phyloP scores from a whole-genome alignment of 75 land plant genomes.

The Picea sitchensis region DNA sequence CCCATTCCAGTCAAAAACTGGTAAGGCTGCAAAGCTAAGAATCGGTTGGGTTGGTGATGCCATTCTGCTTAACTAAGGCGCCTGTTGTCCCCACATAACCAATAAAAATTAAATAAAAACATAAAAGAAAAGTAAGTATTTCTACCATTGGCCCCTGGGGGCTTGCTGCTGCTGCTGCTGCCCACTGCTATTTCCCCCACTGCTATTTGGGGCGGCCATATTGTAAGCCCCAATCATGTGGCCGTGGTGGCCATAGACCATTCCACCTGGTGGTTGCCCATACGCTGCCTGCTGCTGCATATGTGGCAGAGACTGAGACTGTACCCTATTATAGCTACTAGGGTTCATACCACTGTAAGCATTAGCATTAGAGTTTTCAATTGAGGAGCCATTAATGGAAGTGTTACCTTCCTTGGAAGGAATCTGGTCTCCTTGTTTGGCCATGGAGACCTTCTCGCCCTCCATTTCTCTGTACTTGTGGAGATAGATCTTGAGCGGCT shows the following conservation, averaged over 20 bases:
- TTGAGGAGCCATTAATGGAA: neutral
- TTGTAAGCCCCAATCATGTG: conserved; percentile 4
- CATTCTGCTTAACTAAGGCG: too few species aligned
- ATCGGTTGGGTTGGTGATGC: too few species aligned
- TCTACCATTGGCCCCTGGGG: conserved; percentile 9
- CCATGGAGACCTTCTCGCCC: conserved; percentile 12
- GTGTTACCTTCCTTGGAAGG: neutral
- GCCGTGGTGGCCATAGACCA: conserved; percentile 2
- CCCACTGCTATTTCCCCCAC: conserved; percentile 7
- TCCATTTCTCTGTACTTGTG: conserved; percentile 74
- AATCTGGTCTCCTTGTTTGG: conserved; percentile 15
- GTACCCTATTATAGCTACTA: neutral
- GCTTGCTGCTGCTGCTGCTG: conserved; percentile 8
- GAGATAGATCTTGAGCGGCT: conserved; percentile 68
- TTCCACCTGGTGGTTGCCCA: conserved; percentile 16
- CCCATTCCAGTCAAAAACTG: too few species aligned
- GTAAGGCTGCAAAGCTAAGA: too few species aligned
- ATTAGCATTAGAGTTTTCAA: neutral
- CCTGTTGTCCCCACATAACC: too few species aligned
- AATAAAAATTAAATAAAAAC: neutral
- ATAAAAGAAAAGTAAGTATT: neutral
- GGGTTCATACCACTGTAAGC: neutral
- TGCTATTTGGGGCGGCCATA: conserved; percentile 1
- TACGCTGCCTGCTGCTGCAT: conserved; percentile 17
- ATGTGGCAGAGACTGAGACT: neutral